Evolutionary conservation across 23 red algal genomes (phyloP), one percentile per base, ranked within the genome.

Genomic region (Gracilariopsis chorda): DNA sequence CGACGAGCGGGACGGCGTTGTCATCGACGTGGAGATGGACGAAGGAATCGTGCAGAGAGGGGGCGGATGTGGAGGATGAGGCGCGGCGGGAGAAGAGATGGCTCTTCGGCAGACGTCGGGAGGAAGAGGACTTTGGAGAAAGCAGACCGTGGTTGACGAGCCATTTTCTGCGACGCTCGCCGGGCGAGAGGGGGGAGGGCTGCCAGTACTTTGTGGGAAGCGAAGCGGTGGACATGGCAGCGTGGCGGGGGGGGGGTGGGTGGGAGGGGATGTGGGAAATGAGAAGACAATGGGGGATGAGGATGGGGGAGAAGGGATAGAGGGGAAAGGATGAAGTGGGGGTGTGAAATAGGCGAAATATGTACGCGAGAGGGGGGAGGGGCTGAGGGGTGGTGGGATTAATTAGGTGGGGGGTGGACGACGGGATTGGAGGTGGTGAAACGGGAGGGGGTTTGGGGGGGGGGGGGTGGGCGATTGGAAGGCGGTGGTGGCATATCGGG

Each of bases 171-270:
- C 67, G 67, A 16, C 67, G 67, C 19, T 73, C 67, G n/a, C 37
- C 47, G 3, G 67, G 37, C 4, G 67, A 25, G 67, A 47, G 67
- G 32, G 67, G 39, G 40, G 67, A 20, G 37, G 39, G 39, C 2
- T 73, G 67, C 67, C 67, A 73, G 32, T 73, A 73, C 11, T 24
- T 12, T 20, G 67, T 73, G 67, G 67, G 67, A 19, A 73, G 28
- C 40, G 67, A 73, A 19, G 67, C 67, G 67, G 67, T 73, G 28
- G 67, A 73, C 67, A 73, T 73, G 27, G 5, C 64, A 14, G 67
- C 39, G 28, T 11, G 67, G 29, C 10, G 40, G 67, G 67, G 28
- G 13, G 39, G 32, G n/a, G 37, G 29, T 33, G 2, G 19, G 67
- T 11, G 6, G 40, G 7, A 34, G 39, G 7, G 28, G 40, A 23